Conservation (phyloP, 495 filamentous ascomycete genomes). For the Thozetella sp. region DNA sequence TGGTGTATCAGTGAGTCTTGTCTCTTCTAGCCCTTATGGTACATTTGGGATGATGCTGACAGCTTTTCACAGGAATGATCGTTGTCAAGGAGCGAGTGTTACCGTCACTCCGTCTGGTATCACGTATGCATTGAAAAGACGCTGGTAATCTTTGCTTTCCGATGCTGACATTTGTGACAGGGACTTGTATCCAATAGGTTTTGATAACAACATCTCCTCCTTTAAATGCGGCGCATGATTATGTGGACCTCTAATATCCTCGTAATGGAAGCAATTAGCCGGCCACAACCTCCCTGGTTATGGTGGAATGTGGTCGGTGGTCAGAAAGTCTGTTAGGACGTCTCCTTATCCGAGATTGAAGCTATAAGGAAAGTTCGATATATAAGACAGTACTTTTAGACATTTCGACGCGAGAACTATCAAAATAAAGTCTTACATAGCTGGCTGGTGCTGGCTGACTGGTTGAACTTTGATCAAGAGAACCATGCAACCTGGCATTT, state of each 20-base stretch:
- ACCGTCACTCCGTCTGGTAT: slow-evolving; percentile 1
- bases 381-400: too few relatives aligned
- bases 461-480: too few relatives aligned
- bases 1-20: slow-evolving; percentile 1
- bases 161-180: slow-evolving; percentile 1
- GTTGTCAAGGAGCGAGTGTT: neutral
- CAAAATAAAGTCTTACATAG: too few relatives aligned
- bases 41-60: neutral
- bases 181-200: slow-evolving; percentile 3
- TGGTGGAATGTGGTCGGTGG: neutral
- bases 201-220: neutral
- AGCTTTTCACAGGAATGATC: neutral
- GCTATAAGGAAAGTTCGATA: too few relatives aligned
- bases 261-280: neutral
- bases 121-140: neutral
- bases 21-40: neutral
- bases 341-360: neutral
- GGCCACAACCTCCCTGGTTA: slow-evolving; percentile 2
- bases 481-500: too few relatives aligned
- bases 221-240: slow-evolving; percentile 1
- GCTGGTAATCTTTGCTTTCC: neutral
- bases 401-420: too few relatives aligned
- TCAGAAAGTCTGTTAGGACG: too few relatives aligned
- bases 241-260: neutral
- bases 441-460: too few relatives aligned